Evolutionary conservation across 108 stramenopile genomes (phyloP), one percentile per base, ranked within the genome.

Genomic region (Conticribra weissflogii): DNA sequence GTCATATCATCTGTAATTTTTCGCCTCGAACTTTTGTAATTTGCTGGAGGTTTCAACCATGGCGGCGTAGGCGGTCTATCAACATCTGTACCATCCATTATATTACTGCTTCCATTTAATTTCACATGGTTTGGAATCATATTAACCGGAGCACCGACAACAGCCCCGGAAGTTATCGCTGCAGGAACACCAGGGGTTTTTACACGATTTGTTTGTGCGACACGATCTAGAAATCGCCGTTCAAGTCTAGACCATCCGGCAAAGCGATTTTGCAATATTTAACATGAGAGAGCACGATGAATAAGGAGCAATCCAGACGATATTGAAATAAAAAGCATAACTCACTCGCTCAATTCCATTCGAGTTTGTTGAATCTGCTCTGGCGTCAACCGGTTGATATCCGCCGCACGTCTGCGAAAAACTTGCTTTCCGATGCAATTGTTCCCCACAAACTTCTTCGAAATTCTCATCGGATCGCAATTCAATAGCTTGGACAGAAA

Each of bases 381-480:
- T 16, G 86, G 70, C 30, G 95, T 87, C 51, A 98, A 66, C 21
- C 94, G 86, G 59, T 96, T 96, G 46, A 98, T 80, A 55, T 98
- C 98, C 27, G 88, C 88, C 24, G 89, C 95, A 21, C 94, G 71
- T 47, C 97, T 75, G 12, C 98, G 88, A 63, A 97, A 98, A 3
- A 98, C 96, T 81, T 98, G 96, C 67, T 98, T 98, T 47, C 98
- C 98, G 65, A 98, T 98, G 68, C 98, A 97, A 63, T 97, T 97
- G 36, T 78, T 76, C 4, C 98, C 98, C n/a, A 97, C 96, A 71
- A 97, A 99, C 79, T 99, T 99, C 78, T 99, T 99, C 1, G 97
- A 96, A 44, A 99, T 99, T 5, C 99, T 74, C 99, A 99, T 99
- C 21, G 99, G 98, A 69, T 97, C 97, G 60, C 99, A 99, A 77